A percentile compares a stretch with the other conserved stretches of the same genome.
Evolutionary conservation across 1,139 yeast genomes (phyloP).

Genomic region (Candida sp.): DNA sequence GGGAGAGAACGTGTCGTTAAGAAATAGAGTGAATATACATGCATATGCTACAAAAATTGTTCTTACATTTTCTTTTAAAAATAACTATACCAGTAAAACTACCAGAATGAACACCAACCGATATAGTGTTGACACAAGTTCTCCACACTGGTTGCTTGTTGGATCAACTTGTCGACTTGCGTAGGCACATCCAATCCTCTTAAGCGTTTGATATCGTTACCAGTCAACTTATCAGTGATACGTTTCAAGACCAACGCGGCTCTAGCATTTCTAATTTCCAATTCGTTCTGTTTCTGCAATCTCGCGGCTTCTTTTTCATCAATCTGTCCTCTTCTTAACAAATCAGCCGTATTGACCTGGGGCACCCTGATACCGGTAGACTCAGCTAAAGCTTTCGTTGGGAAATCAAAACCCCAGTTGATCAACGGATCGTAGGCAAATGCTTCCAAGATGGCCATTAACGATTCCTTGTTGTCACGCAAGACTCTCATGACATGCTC

Average conservation of each 20-base stretch:
- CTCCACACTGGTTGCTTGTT: conserved; percentile 97
- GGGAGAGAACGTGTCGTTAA: not conserved
- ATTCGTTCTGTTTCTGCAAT: conserved; percentile 74
- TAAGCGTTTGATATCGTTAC: conserved; percentile 84
- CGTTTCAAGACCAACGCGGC: conserved; percentile 91
- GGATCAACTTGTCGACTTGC: conserved; percentile 93
- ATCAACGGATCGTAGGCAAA: conserved; percentile 99
- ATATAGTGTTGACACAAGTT: conserved; percentile 96
- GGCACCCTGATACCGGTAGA: conserved; percentile 73
- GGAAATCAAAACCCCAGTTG: conserved; percentile 98
- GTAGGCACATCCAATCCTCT: conserved; percentile 79
- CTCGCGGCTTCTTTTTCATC: conserved; percentile 76
- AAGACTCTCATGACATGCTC: conserved; percentile 97
- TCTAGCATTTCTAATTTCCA: conserved; percentile 87
- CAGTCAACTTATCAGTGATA: conserved; percentile 91
- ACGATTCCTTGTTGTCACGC: conserved; percentile 91
- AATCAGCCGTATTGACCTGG: conserved; percentile 66
- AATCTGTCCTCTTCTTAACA: conserved; percentile 73
- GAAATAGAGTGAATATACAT: not conserved
- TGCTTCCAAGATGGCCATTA: conserved; percentile 98
- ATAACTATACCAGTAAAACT: not conserved
- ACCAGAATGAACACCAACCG: conserved; percentile 99
- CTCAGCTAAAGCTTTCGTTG: conserved; percentile 77
- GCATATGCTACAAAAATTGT: not conserved
- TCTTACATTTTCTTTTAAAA: not conserved